Base-by-base conservation (phyloP, 2,329 filamentous ascomycete genomes). In the Fusarium metavorans region DNA sequence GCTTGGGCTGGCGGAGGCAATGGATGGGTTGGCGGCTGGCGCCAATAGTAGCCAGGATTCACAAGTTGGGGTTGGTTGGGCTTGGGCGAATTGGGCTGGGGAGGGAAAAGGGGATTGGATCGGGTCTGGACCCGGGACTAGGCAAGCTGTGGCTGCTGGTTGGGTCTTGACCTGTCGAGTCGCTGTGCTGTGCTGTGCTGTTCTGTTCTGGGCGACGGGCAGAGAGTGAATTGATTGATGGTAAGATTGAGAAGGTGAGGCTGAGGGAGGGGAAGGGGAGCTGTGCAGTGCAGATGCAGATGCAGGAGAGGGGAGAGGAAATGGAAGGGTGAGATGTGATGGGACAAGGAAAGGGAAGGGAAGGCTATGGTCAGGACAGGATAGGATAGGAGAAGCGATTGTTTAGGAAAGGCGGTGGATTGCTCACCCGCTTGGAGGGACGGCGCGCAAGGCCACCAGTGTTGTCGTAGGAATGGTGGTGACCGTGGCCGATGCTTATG, bases 381-480 rank as follows among this genome's bases (percentile, higher is more conserved):
- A 41, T 18, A 41, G 30, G 35, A 37, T 37, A 68, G 68, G 84
- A 80, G 72, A 82, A 76, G 72, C 81, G 83, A 39, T 86, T 87
- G 78, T 85, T 84, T 73, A 87, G 75, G 76, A 82, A 78, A 75
- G 85, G 83, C 64, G 76, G 73, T 77, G 81, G 81, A 71, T 87
- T 85, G 85, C 88, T 88, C 80, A 88, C 83, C 78, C 89, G 86
- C 83, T 90, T 91, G 52, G 90, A 92, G 35, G 87, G 85, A 75
- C 88, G 85, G 73, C 89, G 89, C 74, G 82, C 84, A 57, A 91
- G 81, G 60, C 86, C 85, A 57, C 82, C 74, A 68, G 83, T 84
- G 77, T 87, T 88, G 78, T 88, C 87, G 85, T 89, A 87, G 63
- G 83, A 80, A 54, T 71, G 69, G 48, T 75, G 74, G 39, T 75